These are phyloP conservation scores for Xylariaceae sp. DNA, from an alignment of 2,329 filamentous ascomycete species.

Conservation along the genomic window DNA sequence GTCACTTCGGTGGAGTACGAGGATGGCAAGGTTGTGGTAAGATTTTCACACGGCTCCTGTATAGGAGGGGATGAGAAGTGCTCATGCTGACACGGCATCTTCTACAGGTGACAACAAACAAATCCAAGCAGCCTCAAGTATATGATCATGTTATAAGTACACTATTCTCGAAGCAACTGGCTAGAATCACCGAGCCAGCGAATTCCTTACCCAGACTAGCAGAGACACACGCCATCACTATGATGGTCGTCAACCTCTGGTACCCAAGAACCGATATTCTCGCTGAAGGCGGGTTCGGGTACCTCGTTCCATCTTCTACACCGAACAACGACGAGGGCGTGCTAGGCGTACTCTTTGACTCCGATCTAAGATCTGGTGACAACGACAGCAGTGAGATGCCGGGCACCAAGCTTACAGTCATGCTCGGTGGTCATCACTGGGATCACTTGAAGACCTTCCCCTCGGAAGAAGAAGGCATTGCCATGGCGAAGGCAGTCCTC, in stretches of 20 bases:
- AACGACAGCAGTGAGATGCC: constrained; percentile 23
- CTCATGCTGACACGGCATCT: background rate
- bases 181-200: constrained; percentile 32
- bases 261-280: constrained; percentile 62
- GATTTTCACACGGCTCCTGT: constrained; percentile 9
- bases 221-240: constrained; percentile 63
- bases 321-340: constrained; percentile 75
- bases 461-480: constrained; percentile 57
- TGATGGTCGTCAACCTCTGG: constrained; percentile 91
- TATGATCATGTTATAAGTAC: constrained; percentile 62
- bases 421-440: constrained; percentile 94
- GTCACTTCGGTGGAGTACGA: constrained; percentile 44
- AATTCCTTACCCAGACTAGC: constrained; percentile 44
- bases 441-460: constrained; percentile 56
- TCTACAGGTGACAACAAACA: constrained; percentile 31
- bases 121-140: constrained; percentile 18
- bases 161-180: constrained; percentile 47
- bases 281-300: constrained; percentile 70
- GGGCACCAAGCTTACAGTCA: constrained; percentile 86
- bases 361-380: constrained; percentile 45
- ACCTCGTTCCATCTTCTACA: constrained; percentile 76
- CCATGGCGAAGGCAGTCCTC: constrained; percentile 65
- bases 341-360: constrained; percentile 90
- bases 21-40: constrained; percentile 40
- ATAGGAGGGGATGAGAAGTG: background rate